phyloP scores from a whole-genome alignment of 805 yeast genomes.

The Komagataella mondaviorum region DNA sequence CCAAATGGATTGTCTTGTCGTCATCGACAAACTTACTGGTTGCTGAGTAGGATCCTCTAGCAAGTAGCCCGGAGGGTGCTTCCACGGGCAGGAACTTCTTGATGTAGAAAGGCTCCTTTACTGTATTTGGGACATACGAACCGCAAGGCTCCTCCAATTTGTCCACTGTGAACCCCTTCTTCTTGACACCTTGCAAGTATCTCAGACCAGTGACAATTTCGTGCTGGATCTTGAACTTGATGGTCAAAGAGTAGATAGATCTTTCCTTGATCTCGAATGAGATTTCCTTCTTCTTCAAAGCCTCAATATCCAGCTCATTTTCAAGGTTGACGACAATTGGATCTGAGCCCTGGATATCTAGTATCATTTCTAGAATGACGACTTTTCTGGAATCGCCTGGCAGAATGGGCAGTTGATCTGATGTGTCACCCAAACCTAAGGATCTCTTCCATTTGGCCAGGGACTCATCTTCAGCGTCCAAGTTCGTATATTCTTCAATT shows the following conservation, averaged over 20 bases:
- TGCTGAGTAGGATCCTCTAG: conserved; percentile 78
- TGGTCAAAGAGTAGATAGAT: conserved; percentile 54
- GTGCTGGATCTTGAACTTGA: conserved; percentile 77
- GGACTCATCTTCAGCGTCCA: conserved; percentile 87
- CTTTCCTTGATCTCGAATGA: conserved; percentile 71
- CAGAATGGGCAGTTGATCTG: conserved; percentile 41
- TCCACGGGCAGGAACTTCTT: conserved; percentile 56
- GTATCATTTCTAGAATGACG: conserved; percentile 64
- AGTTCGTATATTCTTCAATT: conserved; percentile 64
- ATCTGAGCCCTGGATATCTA: conserved; percentile 50
- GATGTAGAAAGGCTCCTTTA: conserved; percentile 71
- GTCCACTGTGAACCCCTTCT: conserved; percentile 80
- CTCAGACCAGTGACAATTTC: conserved; percentile 85
- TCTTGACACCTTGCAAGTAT: conserved; percentile 74
- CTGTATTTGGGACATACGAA: conserved; percentile 80
- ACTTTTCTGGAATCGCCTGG: conserved; percentile 67
- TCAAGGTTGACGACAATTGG: conserved; percentile 64
- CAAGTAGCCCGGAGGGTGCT: conserved; percentile 84
- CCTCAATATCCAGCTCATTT: conserved; percentile 37
- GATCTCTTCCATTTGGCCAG: conserved; percentile 87
- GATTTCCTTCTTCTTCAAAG: conserved; percentile 35
- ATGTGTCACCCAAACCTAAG: conserved; percentile 53
- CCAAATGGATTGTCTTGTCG: conserved; percentile 61
- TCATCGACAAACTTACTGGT: conserved; percentile 77
- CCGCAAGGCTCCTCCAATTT: conserved; percentile 83